These are phyloP conservation scores for Venturia pyrina DNA, from an alignment of 2,329 filamentous ascomycete genomes.

Conservation along the genomic window DNA sequence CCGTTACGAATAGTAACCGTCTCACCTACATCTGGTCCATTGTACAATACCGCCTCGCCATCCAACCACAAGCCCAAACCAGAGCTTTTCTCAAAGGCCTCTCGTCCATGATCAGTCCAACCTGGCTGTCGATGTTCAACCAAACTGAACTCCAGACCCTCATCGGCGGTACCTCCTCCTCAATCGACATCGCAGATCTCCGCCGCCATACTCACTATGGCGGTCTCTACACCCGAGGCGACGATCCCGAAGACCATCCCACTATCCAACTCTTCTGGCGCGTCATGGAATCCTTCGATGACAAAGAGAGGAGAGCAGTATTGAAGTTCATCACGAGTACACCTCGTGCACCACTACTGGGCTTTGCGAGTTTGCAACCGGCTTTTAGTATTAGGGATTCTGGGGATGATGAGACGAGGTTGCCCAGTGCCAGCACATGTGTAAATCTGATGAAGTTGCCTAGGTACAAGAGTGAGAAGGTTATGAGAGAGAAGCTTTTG, in stretches of 20 bases:
- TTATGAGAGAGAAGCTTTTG: slow-evolving; percentile 68
- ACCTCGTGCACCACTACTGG: slow-evolving; percentile 77
- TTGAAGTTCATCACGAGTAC: slow-evolving; percentile 95
- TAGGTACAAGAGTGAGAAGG: slow-evolving; percentile 57
- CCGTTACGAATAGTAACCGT: slow-evolving; percentile 85
- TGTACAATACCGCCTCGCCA: slow-evolving; percentile 73
- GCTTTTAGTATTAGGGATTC: slow-evolving; percentile 84
- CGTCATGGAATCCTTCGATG: slow-evolving; percentile 66
- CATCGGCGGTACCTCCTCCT: slow-evolving; percentile 74
- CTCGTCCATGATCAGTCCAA: slow-evolving; percentile 76
- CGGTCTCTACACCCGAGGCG: slow-evolving; percentile 80
- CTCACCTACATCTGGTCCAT: slow-evolving; percentile 92
- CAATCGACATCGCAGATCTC: slow-evolving; percentile 81
- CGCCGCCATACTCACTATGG: slow-evolving; percentile 77
- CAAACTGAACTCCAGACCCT: slow-evolving; percentile 89
- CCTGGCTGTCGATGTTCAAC: slow-evolving; percentile 98
- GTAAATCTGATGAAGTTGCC: slow-evolving; percentile 92
- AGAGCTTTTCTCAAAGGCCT: slow-evolving; percentile 80
- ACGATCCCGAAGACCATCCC: slow-evolving; percentile 76
- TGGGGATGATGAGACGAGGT: slow-evolving; percentile 60
- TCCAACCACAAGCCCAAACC: slow-evolving; percentile 73
- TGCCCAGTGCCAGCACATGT: slow-evolving; percentile 92
- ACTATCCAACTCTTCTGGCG: slow-evolving; percentile 86
- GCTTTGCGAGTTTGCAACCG: slow-evolving; percentile 78
- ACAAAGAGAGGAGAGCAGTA: slow-evolving; percentile 71